These are phyloP conservation scores for Henningerozyma blattae DNA, from an alignment of 805 yeast species.

Conservation along the genomic window DNA sequence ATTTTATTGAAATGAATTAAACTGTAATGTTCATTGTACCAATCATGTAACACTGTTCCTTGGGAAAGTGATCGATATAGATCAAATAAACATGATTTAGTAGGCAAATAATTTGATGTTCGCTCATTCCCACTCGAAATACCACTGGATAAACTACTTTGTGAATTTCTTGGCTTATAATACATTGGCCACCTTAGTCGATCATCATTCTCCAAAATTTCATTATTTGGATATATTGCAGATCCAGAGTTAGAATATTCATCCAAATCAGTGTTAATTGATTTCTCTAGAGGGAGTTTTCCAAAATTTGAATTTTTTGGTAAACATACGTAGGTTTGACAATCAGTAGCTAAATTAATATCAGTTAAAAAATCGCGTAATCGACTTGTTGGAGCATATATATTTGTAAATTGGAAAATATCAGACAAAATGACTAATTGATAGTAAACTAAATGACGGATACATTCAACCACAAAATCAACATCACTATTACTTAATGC, in stretches of 20 bases:
- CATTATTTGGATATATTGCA: neutral
- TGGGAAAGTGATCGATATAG: conserved; percentile 70
- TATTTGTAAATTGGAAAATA: conserved; percentile 78
- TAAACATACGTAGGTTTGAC: conserved; percentile 67
- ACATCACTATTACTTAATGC: conserved; percentile 73
- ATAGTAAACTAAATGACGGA: conserved; percentile 85
- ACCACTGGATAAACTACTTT: conserved; percentile 10
- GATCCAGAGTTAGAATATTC: neutral
- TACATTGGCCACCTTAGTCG: neutral
- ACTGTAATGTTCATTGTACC: conserved; percentile 62
- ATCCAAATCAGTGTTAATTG: neutral
- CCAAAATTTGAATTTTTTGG: conserved; percentile 23
- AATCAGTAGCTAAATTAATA: conserved; percentile 58
- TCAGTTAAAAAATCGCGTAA: conserved; percentile 58
- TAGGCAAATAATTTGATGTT: conserved; percentile 31
- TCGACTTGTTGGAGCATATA: conserved; percentile 79
- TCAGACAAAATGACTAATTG: conserved; percentile 74
- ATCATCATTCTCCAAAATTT: no score
- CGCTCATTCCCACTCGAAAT: conserved; percentile 3
- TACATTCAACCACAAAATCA: conserved; percentile 67
- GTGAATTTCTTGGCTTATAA: conserved; percentile 12
- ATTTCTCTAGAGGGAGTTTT: conserved; percentile 26
- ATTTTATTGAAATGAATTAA: conserved; percentile 39
- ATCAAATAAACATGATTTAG: conserved; percentile 54
- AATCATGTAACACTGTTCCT: conserved; percentile 64